Percentiles rank a stretch among this genome's conserved stretches.
Conservation (phyloP, 2,329 filamentous ascomycete species). For the Truncatella angustata region DNA sequence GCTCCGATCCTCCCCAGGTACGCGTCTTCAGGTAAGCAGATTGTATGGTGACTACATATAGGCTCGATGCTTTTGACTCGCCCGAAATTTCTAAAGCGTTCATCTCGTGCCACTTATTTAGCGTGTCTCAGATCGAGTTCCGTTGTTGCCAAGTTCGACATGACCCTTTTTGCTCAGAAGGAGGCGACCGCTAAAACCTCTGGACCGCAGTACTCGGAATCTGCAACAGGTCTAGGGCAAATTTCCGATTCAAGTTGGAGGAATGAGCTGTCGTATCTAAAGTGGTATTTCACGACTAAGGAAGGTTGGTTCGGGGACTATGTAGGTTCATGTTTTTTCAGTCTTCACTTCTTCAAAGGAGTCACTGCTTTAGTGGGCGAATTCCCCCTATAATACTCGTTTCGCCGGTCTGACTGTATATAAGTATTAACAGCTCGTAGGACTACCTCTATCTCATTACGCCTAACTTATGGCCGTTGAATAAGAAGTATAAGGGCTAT, state of each 20-base stretch:
- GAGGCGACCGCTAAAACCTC: not conserved
- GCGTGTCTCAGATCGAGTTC: too few species aligned
- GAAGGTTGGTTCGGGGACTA: constrained; percentile 38
- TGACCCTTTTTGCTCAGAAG: not conserved
- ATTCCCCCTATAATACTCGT: too few species aligned
- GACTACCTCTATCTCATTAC: constrained; percentile 37
- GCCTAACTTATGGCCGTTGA: constrained; percentile 57
- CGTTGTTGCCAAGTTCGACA: not conserved
- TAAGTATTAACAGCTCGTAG: constrained; percentile 16
- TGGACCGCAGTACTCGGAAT: not conserved
- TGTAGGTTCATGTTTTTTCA: constrained; percentile 20
- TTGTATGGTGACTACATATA: too few species aligned
- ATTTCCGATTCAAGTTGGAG: not conserved
- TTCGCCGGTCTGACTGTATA: not conserved
- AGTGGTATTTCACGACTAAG: constrained; percentile 31
- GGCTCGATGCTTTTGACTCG: too few species aligned
- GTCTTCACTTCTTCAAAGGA: not conserved
- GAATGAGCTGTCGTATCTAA: constrained; percentile 18
- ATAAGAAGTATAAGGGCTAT: constrained; percentile 47
- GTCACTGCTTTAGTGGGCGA: too few species aligned
- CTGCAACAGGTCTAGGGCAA: not conserved
- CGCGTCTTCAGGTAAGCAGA: too few species aligned
- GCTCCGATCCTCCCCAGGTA: too few species aligned
- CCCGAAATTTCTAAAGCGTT: too few species aligned
- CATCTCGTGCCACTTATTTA: too few species aligned